Evolutionary conservation across 1,284 basidiomycete species (phyloP).

Genomic region (Chondrostereum purpureum): DNA sequence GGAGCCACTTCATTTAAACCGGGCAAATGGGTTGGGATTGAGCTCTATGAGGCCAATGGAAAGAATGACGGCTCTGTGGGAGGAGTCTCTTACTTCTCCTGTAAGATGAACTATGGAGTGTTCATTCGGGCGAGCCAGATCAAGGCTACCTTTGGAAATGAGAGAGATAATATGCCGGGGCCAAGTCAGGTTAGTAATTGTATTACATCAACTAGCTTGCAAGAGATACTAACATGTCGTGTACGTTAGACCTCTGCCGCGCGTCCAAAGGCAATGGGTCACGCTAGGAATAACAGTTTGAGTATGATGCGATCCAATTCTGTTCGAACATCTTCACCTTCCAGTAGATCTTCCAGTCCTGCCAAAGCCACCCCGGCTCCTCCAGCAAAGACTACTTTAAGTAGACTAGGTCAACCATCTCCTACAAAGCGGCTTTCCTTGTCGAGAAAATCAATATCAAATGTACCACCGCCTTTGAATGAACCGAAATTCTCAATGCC

Average conservation of each 20-base stretch:
- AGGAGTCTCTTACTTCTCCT: slow-evolving; percentile 81
- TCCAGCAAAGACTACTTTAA: slow-evolving; percentile 12
- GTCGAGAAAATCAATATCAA: slow-evolving; percentile 29
- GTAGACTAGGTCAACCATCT: slow-evolving; percentile 26
- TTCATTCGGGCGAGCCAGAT: slow-evolving; percentile 91
- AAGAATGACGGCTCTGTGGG: slow-evolving; percentile 95
- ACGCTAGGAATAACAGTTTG: slow-evolving; percentile 36
- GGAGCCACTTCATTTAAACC: slow-evolving; percentile 82
- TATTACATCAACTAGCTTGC: slow-evolving; percentile 3
- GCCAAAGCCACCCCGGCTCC: slow-evolving; percentile 26
- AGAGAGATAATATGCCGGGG: slow-evolving; percentile 31
- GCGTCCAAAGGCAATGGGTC: slow-evolving; percentile 26
- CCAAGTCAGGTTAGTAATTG: slow-evolving; percentile 14
- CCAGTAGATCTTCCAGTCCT: slow-evolving; percentile 40
- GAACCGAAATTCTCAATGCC: not conserved
- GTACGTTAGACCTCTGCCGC: slow-evolving; percentile 5
- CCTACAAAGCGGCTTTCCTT: slow-evolving; percentile 32
- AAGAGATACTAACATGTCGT: not conserved
- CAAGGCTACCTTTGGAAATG: slow-evolving; percentile 47
- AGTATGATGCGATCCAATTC: slow-evolving; percentile 31
- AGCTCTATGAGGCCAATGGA: slow-evolving; percentile 76
- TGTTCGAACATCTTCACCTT: slow-evolving; percentile 25
- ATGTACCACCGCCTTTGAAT: slow-evolving; percentile 22
- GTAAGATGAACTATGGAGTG: slow-evolving; percentile 74
- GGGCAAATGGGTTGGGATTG: slow-evolving; percentile 95